phyloP scores from a whole-genome alignment of 2,329 filamentous ascomycete genomes.

The Blastomyces parvus region DNA sequence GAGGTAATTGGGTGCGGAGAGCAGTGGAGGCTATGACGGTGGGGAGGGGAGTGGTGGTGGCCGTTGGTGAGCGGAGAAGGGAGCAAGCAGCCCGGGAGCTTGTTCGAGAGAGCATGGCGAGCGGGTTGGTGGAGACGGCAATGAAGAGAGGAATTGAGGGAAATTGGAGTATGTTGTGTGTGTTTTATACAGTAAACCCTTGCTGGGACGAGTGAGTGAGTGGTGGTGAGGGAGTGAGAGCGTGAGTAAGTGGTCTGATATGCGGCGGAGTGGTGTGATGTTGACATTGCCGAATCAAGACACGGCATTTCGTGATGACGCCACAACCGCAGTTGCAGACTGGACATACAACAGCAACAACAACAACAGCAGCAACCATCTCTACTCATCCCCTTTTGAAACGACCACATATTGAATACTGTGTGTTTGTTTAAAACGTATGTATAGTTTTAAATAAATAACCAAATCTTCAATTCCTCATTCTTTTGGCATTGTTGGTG shows the following conservation, averaged over 20 bases:
- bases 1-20: conserved; percentile 9
- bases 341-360: background rate
- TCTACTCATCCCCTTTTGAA: background rate
- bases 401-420: background rate
- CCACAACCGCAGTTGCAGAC: background rate
- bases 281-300: background rate
- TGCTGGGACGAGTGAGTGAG: background rate
- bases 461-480: background rate
- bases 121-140: background rate
- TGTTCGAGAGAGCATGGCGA: conserved; percentile 36
- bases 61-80: conserved; percentile 19
- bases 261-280: background rate
- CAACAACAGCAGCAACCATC: background rate
- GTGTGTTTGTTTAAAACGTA: background rate
- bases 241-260: background rate
- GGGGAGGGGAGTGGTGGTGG: conserved; percentile 11
- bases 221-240: background rate
- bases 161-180: background rate
- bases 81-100: conserved; percentile 33
- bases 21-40: conserved; percentile 5
- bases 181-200: background rate
- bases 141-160: background rate
- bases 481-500: background rate
- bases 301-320: background rate
- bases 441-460: background rate